phyloP scores from a whole-genome alignment of 2,329 filamentous ascomycete genomes.

The Biscogniauxia marginata region DNA sequence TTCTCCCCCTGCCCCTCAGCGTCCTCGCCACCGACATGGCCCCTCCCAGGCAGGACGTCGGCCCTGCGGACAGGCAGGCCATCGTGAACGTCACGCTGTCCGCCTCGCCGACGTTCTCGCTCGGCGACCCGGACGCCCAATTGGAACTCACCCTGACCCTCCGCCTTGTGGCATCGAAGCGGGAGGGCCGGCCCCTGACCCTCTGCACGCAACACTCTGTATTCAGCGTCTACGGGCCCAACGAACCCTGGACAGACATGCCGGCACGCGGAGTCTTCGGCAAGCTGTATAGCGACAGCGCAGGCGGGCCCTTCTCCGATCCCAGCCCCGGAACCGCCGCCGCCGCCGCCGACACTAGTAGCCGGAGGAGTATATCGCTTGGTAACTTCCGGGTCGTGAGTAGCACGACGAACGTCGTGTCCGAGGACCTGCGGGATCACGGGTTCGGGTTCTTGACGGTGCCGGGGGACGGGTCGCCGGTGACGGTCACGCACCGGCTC shows the following conservation, averaged over 20 bases:
- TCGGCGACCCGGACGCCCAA: conserved; percentile 8
- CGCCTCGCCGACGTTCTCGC: conserved; percentile 6
- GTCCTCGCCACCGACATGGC: neutral
- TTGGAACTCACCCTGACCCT: conserved; percentile 6
- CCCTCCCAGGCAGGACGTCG: conserved; percentile 2
- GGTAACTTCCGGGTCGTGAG: conserved; percentile 5
- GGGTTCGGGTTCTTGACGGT: conserved; percentile 12
- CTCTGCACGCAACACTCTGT: neutral
- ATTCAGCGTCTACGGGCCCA: neutral
- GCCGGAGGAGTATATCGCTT: conserved; percentile 2
- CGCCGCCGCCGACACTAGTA: neutral
- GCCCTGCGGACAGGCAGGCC: conserved; percentile 3
- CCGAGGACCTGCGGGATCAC: conserved; percentile 10
- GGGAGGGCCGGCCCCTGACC: conserved; percentile 3
- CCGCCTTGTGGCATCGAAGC: neutral
- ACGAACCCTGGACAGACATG: neutral
- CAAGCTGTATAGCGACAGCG: neutral
- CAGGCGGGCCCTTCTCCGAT: neutral
- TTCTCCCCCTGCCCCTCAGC: neutral
- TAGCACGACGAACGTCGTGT: neutral
- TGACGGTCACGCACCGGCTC: conserved; percentile 7
- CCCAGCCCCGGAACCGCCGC: neutral
- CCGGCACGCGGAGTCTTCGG: neutral
- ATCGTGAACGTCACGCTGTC: conserved; percentile 4
- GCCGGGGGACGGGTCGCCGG: conserved; percentile 5